These are phyloP conservation scores for Gossypium lobatum DNA, from an alignment of 441 rosid species.

Conservation along the genomic window DNA sequence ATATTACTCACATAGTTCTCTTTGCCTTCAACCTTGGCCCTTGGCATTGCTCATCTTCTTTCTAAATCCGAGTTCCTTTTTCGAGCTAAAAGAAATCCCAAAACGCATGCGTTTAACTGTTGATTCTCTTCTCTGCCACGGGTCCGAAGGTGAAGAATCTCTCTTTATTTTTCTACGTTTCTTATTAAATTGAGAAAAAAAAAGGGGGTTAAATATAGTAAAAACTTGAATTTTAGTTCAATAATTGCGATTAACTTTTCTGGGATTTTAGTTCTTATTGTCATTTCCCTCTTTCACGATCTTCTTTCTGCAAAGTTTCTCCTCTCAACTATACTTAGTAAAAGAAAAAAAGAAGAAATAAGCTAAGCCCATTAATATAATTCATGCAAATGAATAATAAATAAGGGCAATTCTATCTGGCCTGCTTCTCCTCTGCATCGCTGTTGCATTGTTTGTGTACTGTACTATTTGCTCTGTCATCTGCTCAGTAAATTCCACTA, in stretches of 20 bases:
- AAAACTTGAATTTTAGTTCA: constrained; percentile 9
- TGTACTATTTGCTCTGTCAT: constrained; percentile 23
- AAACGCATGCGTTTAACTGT: not conserved
- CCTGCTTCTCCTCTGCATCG: not conserved
- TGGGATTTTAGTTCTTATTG: constrained; percentile 20
- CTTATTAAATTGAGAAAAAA: not conserved
- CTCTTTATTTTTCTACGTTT: not conserved
- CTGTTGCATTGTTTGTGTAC: constrained; percentile 12
- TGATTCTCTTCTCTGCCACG: not conserved
- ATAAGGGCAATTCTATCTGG: not conserved
- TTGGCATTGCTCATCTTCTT: not conserved
- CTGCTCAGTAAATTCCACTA: constrained; percentile 20
- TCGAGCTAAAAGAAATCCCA: not conserved
- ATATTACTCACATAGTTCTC: not conserved
- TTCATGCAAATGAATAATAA: not conserved
- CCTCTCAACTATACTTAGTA: not conserved
- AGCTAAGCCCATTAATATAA: not conserved
- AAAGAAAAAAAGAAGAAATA: not conserved
- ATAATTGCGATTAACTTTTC: constrained; percentile 16
- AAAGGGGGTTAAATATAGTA: not conserved
- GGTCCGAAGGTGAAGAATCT: not conserved
- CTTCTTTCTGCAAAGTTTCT: constrained; percentile 30
- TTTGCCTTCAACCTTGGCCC: not conserved
- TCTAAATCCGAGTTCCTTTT: not conserved
- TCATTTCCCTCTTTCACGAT: constrained; percentile 34